Evolutionary conservation across 192 early-diverging fungal species (phyloP).

Genomic region (Gigaspora rosea): DNA sequence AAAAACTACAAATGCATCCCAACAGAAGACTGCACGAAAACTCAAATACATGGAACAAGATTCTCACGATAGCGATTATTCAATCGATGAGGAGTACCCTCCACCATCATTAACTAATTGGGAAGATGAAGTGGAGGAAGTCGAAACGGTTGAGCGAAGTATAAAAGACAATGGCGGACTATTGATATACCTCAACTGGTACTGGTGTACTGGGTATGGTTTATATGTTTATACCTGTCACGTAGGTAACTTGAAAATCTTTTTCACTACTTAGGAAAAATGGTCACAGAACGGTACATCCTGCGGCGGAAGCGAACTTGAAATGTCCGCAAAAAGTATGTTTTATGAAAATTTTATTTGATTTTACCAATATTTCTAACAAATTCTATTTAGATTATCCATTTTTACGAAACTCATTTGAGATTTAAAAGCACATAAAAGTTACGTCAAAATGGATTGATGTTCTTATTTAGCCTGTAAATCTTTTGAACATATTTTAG

Average conservation of each 20-base stretch:
- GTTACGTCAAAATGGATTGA: too few species aligned
- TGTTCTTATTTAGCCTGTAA: too few species aligned
- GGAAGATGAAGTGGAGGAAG: slow-evolving; percentile 23
- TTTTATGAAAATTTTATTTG: background rate
- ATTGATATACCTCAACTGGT: slow-evolving; percentile 22
- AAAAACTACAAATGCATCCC: too few species aligned
- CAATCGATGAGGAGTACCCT: background rate
- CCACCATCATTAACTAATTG: background rate
- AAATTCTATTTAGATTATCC: slow-evolving; percentile 2
- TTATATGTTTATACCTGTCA: too few species aligned
- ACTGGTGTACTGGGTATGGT: background rate
- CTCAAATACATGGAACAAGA: background rate
- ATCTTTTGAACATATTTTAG: too few species aligned
- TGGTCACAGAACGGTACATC: slow-evolving; percentile 23
- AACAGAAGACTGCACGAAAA: background rate
- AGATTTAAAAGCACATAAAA: slow-evolving; percentile 10
- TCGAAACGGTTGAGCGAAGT: slow-evolving; percentile 16
- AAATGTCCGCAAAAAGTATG: slow-evolving; percentile 24
- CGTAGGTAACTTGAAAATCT: background rate
- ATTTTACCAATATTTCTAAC: background rate
- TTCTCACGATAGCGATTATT: background rate
- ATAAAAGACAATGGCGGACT: background rate
- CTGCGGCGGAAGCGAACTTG: background rate
- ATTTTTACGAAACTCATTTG: slow-evolving; percentile 16
- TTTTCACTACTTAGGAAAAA: slow-evolving; percentile 14